Base-by-base conservation (phyloP, 2,329 filamentous ascomycete genomes). In the Botryotinia narcissicola region DNA sequence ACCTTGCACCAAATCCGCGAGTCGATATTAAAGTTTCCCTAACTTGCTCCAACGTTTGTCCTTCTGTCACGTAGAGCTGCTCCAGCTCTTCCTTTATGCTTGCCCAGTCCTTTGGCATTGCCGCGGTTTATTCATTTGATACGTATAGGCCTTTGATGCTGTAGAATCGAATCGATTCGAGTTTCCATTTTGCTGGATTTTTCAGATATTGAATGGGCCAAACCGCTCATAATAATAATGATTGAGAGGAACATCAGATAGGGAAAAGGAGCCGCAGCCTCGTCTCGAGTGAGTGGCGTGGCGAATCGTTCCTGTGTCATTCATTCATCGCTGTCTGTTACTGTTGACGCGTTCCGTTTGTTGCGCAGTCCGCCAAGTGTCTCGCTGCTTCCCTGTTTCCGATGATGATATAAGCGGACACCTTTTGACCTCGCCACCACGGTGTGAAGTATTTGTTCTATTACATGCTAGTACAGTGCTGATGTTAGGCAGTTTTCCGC, bases 21-120 rank as follows among this genome's bases (percentile, higher is more conserved):
- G 73, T 70, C 18, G 59, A 64, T 32, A 59, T 69, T 29, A 77
- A 54, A 14, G 74, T 74, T 18, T 73, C 60, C 35, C 74, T 73
- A 61, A 76, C 73, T 37, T 77, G 66, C 20, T 76, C 61, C 44
- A 77, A 62, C 35, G 75, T 54, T 64, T 61, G 74, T 4, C 64
- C 61, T 51, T 77, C 75, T 8, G 68, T 70, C 20, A 74, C 68
- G 57, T 77, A 76, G 16, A 77, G 73, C 48, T 71, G 70, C 71
- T 74, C 74, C 46, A 76, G 68, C 72, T 74, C 74, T 63, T 68
- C 73, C 59, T 75, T 75, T 59, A 75, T 73, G 8, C 59, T 46
- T 20, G 73, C 70, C 76, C 76, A 77, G 37, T 77, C 72, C 69
- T 74, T 76, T 48, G 75, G 71, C 75, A 76, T 77, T n/a, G 12